phyloP scores from a whole-genome alignment of 2,329 filamentous ascomycete genomes.

The Colletotrichum sp. region DNA sequence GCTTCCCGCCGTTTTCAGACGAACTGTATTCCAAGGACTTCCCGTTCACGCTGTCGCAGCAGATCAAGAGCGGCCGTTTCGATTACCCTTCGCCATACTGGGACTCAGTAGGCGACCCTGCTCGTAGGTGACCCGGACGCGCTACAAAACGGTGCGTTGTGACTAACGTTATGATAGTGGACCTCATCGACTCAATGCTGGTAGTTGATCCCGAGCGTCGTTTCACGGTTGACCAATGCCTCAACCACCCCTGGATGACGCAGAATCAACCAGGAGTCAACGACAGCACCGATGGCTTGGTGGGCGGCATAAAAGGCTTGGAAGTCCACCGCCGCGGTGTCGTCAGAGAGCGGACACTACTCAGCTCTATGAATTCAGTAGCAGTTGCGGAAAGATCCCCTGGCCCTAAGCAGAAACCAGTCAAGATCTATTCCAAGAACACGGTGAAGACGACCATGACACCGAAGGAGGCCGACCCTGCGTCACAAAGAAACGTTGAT shows the following conservation, averaged over 20 bases:
- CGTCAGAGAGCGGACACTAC: slow-evolving; percentile 80
- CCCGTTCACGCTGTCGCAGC: slow-evolving; percentile 84
- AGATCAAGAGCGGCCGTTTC: slow-evolving; percentile 88
- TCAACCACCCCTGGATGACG: slow-evolving; percentile 89
- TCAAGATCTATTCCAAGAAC: slow-evolving; percentile 81
- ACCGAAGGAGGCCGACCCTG: slow-evolving; percentile 68
- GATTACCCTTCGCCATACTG: slow-evolving; percentile 97
- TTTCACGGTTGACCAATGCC: slow-evolving; percentile 87
- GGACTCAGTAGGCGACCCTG: slow-evolving; percentile 85
- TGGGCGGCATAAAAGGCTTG: slow-evolving; percentile 80
- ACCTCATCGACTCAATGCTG: slow-evolving; percentile 94
- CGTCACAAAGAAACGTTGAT: slow-evolving; percentile 66
- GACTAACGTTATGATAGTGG: slow-evolving; percentile 52
- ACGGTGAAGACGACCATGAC: slow-evolving; percentile 36
- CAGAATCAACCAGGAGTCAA: slow-evolving; percentile 63
- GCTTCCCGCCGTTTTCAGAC: slow-evolving; percentile 96
- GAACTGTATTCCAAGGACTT: slow-evolving; percentile 83
- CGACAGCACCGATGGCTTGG: slow-evolving; percentile 91
- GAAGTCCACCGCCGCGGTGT: slow-evolving; percentile 85
- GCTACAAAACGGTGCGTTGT: neutral
- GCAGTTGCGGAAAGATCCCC: slow-evolving; percentile 54
- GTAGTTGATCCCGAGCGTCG: slow-evolving; percentile 84
- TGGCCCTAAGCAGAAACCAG: slow-evolving; percentile 48
- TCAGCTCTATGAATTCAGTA: slow-evolving; percentile 82
- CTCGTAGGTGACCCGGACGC: slow-evolving; percentile 52